These are phyloP conservation scores for Neofusicoccum ribis DNA, from an alignment of 2,329 filamentous ascomycete genomes.

Conservation along the genomic window DNA sequence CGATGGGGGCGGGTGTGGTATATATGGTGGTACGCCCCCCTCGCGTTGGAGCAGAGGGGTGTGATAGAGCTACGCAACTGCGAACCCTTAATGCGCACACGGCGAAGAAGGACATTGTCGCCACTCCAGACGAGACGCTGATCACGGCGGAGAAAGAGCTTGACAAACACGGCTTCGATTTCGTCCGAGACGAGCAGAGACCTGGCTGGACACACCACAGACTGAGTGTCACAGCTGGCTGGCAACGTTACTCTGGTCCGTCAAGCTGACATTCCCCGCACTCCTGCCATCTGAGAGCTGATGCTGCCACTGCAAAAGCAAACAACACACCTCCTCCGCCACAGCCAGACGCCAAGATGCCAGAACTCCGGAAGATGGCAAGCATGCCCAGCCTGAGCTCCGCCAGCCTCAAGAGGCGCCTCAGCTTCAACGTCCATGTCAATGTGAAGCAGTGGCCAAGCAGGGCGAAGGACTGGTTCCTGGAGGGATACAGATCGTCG, in stretches of 20 bases:
- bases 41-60: neutral
- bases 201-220: no score
- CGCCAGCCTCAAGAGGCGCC: neutral
- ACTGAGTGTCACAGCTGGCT: no score
- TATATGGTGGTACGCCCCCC: neutral
- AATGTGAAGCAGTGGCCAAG: neutral
- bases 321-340: no score
- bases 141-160: neutral
- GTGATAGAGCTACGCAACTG: neutral
- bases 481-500: constrained; percentile 7
- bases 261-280: neutral
- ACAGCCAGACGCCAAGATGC: neutral
- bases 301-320: neutral
- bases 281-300: neutral
- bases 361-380: constrained; percentile 3
- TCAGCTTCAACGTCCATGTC: neutral
- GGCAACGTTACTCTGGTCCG: neutral
- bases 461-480: constrained; percentile 2
- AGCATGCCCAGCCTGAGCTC: constrained; percentile 7
- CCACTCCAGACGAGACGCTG: neutral
- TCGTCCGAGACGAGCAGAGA: no score
- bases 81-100: neutral
- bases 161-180: neutral
- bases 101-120: neutral
- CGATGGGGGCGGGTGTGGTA: neutral